A percentile compares a stretch with the other conserved stretches of the same genome.
phyloP scores from a whole-genome alignment of 176 grass and related monocot genomes.

The Carex pumila region DNA sequence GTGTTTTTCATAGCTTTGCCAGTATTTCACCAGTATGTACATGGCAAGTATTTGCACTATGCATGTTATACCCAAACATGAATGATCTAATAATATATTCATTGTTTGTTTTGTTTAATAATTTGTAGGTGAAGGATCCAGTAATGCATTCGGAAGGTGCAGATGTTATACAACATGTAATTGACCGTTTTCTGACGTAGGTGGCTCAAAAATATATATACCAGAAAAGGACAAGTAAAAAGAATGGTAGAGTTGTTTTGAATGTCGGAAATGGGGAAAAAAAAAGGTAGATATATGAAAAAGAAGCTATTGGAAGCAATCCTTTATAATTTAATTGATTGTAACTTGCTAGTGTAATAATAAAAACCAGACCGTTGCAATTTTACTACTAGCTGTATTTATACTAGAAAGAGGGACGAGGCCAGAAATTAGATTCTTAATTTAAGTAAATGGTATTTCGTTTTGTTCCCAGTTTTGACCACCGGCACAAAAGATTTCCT shows the following conservation, averaged over 20 bases:
- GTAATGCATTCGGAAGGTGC: constrained; percentile 65
- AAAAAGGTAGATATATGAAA: not conserved
- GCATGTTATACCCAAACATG: no score
- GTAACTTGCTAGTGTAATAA: not conserved
- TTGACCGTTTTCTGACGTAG: constrained; percentile 53
- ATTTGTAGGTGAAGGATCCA: constrained; percentile 66
- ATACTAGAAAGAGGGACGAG: not conserved
- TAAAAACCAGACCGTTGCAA: not conserved
- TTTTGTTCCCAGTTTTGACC: no score
- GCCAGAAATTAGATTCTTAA: not conserved
- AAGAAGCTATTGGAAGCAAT: not conserved
- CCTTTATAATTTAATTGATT: not conserved
- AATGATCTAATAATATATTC: not conserved
- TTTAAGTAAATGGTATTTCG: no score
- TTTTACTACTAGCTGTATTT: not conserved
- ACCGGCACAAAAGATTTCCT: no score
- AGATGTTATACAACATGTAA: constrained; percentile 81
- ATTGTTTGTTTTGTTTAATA: constrained; percentile 4
- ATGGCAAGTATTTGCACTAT: no score
- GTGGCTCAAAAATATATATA: not conserved
- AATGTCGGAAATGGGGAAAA: not conserved
- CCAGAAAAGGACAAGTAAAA: not conserved
- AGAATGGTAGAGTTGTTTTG: not conserved
- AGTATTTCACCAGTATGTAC: not conserved
- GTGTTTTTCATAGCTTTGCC: constrained; percentile 20